Base-by-base conservation (phyloP, 257 asterid genomes). In the Solanum habrochaites region DNA sequence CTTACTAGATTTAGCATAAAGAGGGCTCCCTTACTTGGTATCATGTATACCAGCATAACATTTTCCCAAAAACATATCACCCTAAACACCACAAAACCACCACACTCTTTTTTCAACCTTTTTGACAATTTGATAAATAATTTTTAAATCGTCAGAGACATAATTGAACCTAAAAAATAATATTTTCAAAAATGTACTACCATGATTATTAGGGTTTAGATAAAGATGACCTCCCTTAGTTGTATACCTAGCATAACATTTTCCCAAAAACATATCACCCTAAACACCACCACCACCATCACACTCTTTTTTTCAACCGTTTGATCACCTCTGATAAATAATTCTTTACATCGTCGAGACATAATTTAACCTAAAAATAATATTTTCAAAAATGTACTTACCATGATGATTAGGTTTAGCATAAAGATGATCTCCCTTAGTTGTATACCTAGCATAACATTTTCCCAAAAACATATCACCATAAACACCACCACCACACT, bases 391-490 rank as follows among this genome's bases (percentile, higher is more conserved):
- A 32, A 43, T 43, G 9, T 40, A 15, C 87, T 43, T 86, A 95
- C 98, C 98, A 86, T 93, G 97, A 71, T 91, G 83, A 7, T 43
- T 77, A 77, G 95, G 83, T 62, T 72, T 90, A 31, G 92, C 88
- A 77, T 90, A 93, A 78, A 52, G 86, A 11, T 91, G 94, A 86
- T 93, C 96, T 73, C 93, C 98, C 88, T 89, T 89, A 16, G 94
- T 94, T 4, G 96, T 91, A 89, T 94, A 95, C 89, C 99, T 92
- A 66, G 98, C 99, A n/a, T 95, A 97, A 42, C 99, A 97, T 90
- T 95, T 97, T 0, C 89, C 95, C 94, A 97, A 90, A 49, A 97
- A 97, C 98, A 97, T 91, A 39, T 95, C 99, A 2, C 99, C 99
- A 85, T 88, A 94, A 67, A 91, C 95, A 1, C 92, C 98, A 89